Percentiles rank a stretch among this genome's conserved stretches.
These are phyloP conservation scores for Nicotiana noctiflora DNA, from an alignment of 257 asterid species.

Conservation along the genomic window DNA sequence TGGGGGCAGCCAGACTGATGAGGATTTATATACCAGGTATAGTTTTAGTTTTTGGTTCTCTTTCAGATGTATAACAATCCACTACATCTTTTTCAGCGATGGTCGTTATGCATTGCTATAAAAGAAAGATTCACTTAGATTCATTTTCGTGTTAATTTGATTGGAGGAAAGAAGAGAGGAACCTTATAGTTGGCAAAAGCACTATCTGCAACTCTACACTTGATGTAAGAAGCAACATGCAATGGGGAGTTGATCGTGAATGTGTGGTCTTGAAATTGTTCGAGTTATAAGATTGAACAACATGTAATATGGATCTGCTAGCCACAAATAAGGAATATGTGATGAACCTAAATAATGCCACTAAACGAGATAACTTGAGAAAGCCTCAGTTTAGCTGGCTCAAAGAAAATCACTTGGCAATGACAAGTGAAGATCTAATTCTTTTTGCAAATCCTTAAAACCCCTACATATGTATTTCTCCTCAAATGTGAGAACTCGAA, in stretches of 20 bases:
- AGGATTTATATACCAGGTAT: conserved; percentile 66
- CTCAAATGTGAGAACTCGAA: neutral
- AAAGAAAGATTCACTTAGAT: neutral
- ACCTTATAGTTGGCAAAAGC: neutral
- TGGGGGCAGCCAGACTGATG: conserved; percentile 79
- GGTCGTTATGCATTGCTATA: neutral
- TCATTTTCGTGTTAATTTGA: neutral
- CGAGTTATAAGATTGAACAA: neutral
- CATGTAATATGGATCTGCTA: neutral
- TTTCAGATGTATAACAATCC: neutral
- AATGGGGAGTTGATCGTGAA: neutral
- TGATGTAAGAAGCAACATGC: neutral
- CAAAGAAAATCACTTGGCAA: neutral
- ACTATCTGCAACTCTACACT: neutral
- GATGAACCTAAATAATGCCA: neutral
- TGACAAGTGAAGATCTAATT: neutral
- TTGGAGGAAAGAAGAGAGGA: neutral
- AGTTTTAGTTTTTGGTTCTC: neutral
- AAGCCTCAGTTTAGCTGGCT: neutral
- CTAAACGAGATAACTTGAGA: neutral
- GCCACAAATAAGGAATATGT: neutral
- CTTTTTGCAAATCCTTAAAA: neutral
- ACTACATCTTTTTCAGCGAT: neutral
- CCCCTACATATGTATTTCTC: neutral
- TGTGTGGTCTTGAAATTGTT: neutral